These are phyloP conservation scores for Acrodontium crateriforme DNA, from an alignment of 2,329 filamentous ascomycete genomes.

Conservation along the genomic window DNA sequence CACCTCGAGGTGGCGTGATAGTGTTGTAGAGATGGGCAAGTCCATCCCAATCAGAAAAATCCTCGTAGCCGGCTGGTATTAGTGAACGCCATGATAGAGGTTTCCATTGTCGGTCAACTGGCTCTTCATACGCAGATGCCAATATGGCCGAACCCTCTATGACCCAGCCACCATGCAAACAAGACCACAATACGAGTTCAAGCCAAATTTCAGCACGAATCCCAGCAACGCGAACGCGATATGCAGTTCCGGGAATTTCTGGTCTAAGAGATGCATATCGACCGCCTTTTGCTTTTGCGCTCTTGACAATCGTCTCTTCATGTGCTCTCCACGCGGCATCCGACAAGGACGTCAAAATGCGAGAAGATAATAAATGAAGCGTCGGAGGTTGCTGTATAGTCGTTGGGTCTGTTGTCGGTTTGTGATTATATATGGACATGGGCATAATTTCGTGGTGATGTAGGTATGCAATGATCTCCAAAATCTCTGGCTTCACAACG, in stretches of 20 bases:
- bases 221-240: slow-evolving; percentile 26
- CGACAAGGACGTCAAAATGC: slow-evolving; percentile 35
- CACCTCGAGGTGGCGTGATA: slow-evolving; percentile 9
- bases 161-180: slow-evolving; percentile 35
- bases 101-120: slow-evolving; percentile 13
- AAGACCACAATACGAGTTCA: slow-evolving; percentile 39
- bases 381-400: slow-evolving; percentile 34
- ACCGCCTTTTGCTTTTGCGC: slow-evolving; percentile 20
- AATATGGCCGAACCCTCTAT: slow-evolving; percentile 29
- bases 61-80: slow-evolving; percentile 11
- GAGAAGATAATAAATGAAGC: slow-evolving; percentile 30
- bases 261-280: slow-evolving; percentile 26
- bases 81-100: slow-evolving; percentile 27
- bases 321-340: slow-evolving; percentile 37
- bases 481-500: slow-evolving; percentile 28
- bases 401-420: slow-evolving; percentile 20
- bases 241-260: slow-evolving; percentile 31
- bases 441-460: slow-evolving; percentile 35
- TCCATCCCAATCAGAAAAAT: slow-evolving; percentile 15
- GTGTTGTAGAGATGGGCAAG: slow-evolving; percentile 20
- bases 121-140: slow-evolving; percentile 11
- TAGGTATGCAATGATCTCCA: slow-evolving; percentile 34
- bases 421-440: slow-evolving; percentile 30
- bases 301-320: slow-evolving; percentile 21
- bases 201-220: slow-evolving; percentile 35